A percentile compares a stretch with the other conserved stretches of the same genome.
Evolutionary conservation across 257 asterid species (phyloP).

Genomic region (Nemophila menziesii): DNA sequence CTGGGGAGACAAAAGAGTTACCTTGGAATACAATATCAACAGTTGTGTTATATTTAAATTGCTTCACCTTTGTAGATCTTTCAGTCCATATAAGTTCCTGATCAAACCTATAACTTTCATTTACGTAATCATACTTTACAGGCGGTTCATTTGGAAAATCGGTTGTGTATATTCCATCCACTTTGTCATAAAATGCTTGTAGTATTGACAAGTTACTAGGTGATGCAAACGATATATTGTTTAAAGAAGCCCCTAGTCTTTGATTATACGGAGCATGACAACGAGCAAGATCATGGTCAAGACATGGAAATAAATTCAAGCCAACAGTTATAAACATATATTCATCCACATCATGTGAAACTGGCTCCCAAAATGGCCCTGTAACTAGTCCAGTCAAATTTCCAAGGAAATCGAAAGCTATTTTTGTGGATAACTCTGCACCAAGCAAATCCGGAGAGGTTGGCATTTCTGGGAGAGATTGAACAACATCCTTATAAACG

Average conservation of each 20-base stretch:
- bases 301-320: background rate
- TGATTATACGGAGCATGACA: background rate
- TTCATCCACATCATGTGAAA: background rate
- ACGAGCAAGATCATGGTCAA: background rate
- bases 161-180: background rate
- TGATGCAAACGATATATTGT: background rate
- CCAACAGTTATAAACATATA: slow-evolving; percentile 1
- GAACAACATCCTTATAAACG: background rate
- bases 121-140: background rate
- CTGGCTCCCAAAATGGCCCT: background rate
- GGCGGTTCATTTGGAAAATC: slow-evolving; percentile 1
- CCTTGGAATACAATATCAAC: background rate
- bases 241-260: background rate
- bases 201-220: background rate
- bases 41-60: background rate
- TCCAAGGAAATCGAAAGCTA: background rate
- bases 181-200: background rate
- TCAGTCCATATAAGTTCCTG: background rate
- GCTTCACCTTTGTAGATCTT: slow-evolving; percentile 1
- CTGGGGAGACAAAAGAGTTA: background rate
- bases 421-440: background rate
- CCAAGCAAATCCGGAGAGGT: background rate
- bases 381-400: background rate
- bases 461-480: background rate
- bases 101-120: background rate